These are phyloP conservation scores for Gossypium arboreum DNA, from an alignment of 345 rosid genomes.

Conservation along the genomic window DNA sequence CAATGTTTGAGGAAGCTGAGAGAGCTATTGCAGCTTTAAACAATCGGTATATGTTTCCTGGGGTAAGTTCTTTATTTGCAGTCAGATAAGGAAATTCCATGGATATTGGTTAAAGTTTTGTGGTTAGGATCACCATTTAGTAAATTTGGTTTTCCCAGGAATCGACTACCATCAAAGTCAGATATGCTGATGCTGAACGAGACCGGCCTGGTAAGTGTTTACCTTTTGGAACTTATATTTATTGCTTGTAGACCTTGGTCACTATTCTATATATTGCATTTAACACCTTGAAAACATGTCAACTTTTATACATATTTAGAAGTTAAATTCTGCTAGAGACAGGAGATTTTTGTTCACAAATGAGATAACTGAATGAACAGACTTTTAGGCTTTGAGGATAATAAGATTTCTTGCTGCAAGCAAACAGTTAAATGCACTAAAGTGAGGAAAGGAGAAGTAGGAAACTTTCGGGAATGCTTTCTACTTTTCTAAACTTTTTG, in stretches of 20 bases:
- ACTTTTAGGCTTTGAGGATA: neutral
- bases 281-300: neutral
- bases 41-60: conserved; percentile 61
- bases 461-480: neutral
- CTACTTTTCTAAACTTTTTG: neutral
- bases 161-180: conserved; percentile 52
- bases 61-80: conserved; percentile 49
- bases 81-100: neutral
- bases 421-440: conserved; percentile 1
- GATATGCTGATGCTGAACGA: conserved; percentile 70
- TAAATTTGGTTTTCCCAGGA: conserved; percentile 40
- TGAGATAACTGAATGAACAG: neutral
- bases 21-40: conserved; percentile 68
- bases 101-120: conserved; percentile 4
- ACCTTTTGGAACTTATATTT: neutral
- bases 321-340: neutral
- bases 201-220: conserved; percentile 52
- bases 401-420: conserved; percentile 14
- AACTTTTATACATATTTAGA: conserved; percentile 8
- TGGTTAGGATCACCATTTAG: conserved; percentile 10
- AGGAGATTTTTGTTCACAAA: neutral
- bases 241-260: conserved; percentile 4
- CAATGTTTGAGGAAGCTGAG: conserved; percentile 59
- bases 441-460: neutral
- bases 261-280: neutral